Evolutionary conservation across 2,329 filamentous ascomycete species (phyloP).

Genomic region (Botrytis hyacinthi): DNA sequence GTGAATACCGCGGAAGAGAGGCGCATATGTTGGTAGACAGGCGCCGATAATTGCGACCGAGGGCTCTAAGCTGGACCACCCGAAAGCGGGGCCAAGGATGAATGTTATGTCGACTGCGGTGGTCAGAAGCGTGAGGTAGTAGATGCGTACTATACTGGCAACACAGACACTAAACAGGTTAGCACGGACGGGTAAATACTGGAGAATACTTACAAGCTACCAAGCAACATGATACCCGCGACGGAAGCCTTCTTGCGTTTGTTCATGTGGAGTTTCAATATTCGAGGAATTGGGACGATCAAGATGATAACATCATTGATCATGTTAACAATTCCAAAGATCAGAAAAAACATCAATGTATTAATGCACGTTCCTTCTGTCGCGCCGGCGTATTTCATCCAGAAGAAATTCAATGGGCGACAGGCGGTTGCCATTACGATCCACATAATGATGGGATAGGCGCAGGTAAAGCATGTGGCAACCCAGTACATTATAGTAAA

Average conservation of each 20-base stretch:
- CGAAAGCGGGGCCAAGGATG: constrained; percentile 12
- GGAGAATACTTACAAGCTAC: constrained; percentile 4
- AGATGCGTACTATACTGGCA: constrained; percentile 15
- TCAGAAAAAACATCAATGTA: not conserved
- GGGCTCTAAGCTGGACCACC: constrained; percentile 7
- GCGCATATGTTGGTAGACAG: constrained; percentile 14
- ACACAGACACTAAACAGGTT: constrained; percentile 8
- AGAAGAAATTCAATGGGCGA: constrained; percentile 8
- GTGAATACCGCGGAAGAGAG: constrained; percentile 9
- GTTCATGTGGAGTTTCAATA: constrained; percentile 11
- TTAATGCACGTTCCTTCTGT: constrained; percentile 3
- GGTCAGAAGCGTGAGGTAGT: not conserved
- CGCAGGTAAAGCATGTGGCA: constrained; percentile 10
- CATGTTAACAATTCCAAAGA: constrained; percentile 16
- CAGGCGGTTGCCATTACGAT: constrained; percentile 9
- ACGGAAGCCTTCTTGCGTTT: constrained; percentile 15
- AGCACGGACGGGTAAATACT: not conserved
- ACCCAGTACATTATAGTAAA: constrained; percentile 10
- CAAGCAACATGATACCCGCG: constrained; percentile 10
- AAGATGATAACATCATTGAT: constrained; percentile 14
- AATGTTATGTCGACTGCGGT: constrained; percentile 5
- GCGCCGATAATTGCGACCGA: constrained; percentile 2
- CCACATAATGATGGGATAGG: constrained; percentile 10
- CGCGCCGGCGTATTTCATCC: constrained; percentile 6
- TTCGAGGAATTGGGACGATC: constrained; percentile 12